Percentiles rank a stretch among this genome's conserved stretches.
phyloP scores from a whole-genome alignment of 257 asterid species.

The Nicotiana paniculata region DNA sequence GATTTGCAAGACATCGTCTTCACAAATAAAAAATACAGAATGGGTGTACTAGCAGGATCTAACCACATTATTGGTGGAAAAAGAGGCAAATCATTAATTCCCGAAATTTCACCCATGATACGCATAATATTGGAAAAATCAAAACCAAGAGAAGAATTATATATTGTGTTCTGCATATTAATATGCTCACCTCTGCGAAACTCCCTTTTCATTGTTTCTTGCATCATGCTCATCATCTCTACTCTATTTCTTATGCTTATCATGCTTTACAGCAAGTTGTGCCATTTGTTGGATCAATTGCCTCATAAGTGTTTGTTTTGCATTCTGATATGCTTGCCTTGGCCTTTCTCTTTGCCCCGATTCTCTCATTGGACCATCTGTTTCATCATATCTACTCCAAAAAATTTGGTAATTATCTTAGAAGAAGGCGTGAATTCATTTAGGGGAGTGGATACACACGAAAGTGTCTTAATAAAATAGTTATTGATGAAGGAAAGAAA shows the following conservation, averaged over 20 bases:
- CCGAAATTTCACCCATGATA: not conserved
- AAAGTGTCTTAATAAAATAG: too few species aligned
- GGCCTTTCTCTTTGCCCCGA: not conserved
- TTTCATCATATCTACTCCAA: not conserved
- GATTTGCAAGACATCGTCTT: not conserved
- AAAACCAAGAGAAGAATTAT: too few species aligned
- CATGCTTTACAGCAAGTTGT: not conserved
- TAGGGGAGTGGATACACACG: too few species aligned
- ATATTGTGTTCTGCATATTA: not conserved
- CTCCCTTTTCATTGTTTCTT: not conserved
- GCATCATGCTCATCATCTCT: not conserved
- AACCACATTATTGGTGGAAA: not conserved
- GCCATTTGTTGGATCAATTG: not conserved
- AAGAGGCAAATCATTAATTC: too few species aligned
- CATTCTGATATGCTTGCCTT: not conserved
- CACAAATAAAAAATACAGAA: too few species aligned
- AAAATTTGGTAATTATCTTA: too few species aligned
- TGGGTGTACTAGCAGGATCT: not conserved
- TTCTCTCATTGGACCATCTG: not conserved
- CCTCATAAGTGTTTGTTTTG: not conserved
- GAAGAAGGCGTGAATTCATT: too few species aligned
- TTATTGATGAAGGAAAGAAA: too few species aligned
- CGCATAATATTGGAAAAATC: not conserved
- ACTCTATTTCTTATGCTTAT: too few species aligned
- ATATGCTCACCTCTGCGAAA: not conserved